Evolutionary conservation across 305 asterid species (phyloP).

Genomic region (Ajuga reptans): DNA sequence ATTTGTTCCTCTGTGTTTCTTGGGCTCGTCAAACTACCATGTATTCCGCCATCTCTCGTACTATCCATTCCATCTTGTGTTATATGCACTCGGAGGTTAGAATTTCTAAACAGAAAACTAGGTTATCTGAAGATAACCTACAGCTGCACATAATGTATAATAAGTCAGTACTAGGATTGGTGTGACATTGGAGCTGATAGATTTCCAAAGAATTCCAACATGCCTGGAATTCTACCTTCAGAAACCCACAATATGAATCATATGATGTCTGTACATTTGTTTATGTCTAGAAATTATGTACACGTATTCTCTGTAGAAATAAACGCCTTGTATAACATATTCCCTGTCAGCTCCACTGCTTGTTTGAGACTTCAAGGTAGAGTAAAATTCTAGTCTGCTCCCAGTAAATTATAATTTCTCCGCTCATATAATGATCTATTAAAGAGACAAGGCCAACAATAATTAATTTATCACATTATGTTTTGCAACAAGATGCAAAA

Average conservation of each 20-base stretch:
- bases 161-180: conserved; percentile 2
- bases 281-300: neutral
- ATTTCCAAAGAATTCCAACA: neutral
- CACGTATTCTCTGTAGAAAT: neutral
- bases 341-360: neutral
- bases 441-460: neutral
- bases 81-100: conserved; percentile 28
- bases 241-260: too few relatives aligned
- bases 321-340: neutral
- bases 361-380: too few relatives aligned
- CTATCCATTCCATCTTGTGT: conserved; percentile 33
- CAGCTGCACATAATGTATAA: neutral
- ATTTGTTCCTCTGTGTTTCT: conserved; percentile 35
- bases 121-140: conserved; percentile 23
- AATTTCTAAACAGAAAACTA: neutral
- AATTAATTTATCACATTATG: neutral
- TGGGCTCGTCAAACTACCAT: conserved; percentile 27
- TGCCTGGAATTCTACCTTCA: neutral
- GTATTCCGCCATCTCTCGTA: conserved; percentile 26
- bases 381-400: too few relatives aligned
- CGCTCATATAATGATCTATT: neutral
- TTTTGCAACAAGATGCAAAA: neutral
- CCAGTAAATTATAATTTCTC: neutral
- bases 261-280: conserved; percentile 8
- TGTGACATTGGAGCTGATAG: conserved; percentile 5